phyloP scores from a whole-genome alignment of 192 early-diverging fungal species.

The Pilobolus umbonatus region DNA sequence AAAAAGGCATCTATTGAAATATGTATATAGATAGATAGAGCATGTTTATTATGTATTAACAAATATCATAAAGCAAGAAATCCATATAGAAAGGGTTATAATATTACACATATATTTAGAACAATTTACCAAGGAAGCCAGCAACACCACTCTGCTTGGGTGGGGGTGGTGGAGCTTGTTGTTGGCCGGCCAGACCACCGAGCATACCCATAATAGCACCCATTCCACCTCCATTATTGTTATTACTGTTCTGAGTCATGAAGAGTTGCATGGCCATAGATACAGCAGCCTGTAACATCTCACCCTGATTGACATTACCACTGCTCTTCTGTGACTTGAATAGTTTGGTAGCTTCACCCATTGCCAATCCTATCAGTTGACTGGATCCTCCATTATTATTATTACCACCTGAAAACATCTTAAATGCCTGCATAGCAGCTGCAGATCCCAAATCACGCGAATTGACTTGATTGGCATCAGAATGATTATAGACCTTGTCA shows the following conservation, averaged over 20 bases:
- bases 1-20: no score
- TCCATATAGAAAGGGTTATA: no score
- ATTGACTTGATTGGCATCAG: not conserved
- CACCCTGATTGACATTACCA: slow-evolving; percentile 20
- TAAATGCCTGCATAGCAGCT: slow-evolving; percentile 36
- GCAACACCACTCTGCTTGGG: slow-evolving; percentile 10
- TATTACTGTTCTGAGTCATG: slow-evolving; percentile 8
- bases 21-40: no score
- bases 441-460: slow-evolving; percentile 34
- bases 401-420: slow-evolving; percentile 25
- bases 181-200: slow-evolving; percentile 12
- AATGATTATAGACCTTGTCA: slow-evolving; percentile 27
- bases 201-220: slow-evolving; percentile 31
- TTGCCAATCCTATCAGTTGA: slow-evolving; percentile 33
- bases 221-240: slow-evolving; percentile 18
- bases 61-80: no score
- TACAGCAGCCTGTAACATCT: slow-evolving; percentile 31
- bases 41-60: no score
- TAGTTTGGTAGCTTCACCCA: slow-evolving; percentile 37
- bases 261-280: slow-evolving; percentile 37
- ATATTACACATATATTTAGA: no score
- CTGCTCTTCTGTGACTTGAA: slow-evolving; percentile 16
- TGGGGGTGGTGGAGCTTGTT: not conserved
- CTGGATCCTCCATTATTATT: slow-evolving; percentile 11
- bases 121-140: slow-evolving; percentile 26